These are phyloP conservation scores for Blyttiomyces sp. DNA, from an alignment of 371 early-diverging fungal genomes.

Conservation along the genomic window DNA sequence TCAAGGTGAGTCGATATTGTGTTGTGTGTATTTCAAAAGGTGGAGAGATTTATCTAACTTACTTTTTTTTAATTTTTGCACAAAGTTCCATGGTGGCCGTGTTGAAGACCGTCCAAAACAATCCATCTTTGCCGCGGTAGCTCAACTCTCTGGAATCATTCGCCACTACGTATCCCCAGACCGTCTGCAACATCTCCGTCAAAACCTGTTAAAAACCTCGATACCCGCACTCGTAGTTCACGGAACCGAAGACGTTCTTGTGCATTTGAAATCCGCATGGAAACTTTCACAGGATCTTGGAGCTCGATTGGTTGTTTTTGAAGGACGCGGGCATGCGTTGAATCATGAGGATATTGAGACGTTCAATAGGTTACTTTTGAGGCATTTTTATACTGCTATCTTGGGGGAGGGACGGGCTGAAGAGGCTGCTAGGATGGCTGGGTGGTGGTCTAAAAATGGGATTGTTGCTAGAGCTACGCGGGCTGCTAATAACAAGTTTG, in stretches of 20 bases:
- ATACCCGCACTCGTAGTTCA: conserved; percentile 27
- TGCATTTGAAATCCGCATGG: conserved; percentile 11
- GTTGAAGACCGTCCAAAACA: conserved; percentile 22
- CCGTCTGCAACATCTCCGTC: conserved; percentile 6
- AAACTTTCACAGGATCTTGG: conserved; percentile 10
- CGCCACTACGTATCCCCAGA: conserved; percentile 12
- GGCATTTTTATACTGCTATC: conserved; percentile 24
- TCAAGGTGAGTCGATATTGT: too few species aligned
- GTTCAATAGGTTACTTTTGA: conserved; percentile 24
- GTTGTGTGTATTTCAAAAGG: too few species aligned
- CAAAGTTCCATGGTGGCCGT: conserved; percentile 23
- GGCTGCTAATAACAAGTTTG: too few species aligned
- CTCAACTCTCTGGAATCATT: conserved; percentile 20
- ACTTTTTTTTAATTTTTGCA: too few species aligned
- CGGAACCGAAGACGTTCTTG: conserved; percentile 29
- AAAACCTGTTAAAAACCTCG: neutral
- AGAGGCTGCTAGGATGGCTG: too few species aligned
- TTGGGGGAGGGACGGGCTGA: too few species aligned
- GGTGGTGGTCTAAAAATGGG: too few species aligned
- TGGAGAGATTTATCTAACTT: too few species aligned
- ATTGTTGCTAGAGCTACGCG: too few species aligned
- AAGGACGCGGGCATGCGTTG: conserved; percentile 28
- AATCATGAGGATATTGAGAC: conserved; percentile 23
- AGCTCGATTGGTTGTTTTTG: conserved; percentile 24
- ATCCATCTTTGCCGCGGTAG: conserved; percentile 10